A percentile compares a stretch with the other conserved stretches of the same genome.
Evolutionary conservation across 345 rosid genomes (phyloP).

Genomic region (Melastoma malabathricum): DNA sequence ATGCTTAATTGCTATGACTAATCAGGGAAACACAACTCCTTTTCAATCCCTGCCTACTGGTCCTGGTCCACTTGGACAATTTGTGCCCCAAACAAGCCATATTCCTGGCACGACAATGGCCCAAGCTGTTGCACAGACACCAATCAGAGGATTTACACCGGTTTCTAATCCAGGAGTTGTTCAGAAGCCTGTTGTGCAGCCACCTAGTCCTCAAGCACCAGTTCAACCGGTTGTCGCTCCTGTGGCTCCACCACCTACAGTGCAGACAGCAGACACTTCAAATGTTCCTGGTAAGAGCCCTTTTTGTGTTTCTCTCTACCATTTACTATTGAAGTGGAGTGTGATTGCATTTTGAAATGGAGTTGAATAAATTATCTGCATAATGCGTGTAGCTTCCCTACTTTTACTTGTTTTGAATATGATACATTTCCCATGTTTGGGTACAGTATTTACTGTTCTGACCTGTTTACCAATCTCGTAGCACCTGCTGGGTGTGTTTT

Average conservation of each 20-base stretch:
- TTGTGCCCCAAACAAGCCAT: slow-evolving; percentile 35
- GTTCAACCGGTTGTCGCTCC: slow-evolving; percentile 46
- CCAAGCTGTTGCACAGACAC: slow-evolving; percentile 39
- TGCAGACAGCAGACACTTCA: slow-evolving; percentile 80
- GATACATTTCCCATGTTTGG: no score
- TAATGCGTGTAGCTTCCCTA: no score
- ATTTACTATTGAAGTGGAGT: no score
- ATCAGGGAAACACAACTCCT: slow-evolving; percentile 45
- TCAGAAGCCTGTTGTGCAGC: slow-evolving; percentile 75
- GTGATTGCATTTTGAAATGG: no score
- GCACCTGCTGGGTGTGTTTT: no score
- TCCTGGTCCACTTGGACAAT: slow-evolving; percentile 37
- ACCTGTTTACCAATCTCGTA: no score
- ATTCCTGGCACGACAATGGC: slow-evolving; percentile 41
- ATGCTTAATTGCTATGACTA: not conserved
- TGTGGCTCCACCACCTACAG: slow-evolving; percentile 73
- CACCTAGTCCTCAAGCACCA: slow-evolving; percentile 45
- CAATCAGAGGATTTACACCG: slow-evolving; percentile 54
- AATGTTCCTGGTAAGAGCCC: slow-evolving; percentile 60
- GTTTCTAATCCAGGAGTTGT: slow-evolving; percentile 34
- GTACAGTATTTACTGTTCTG: no score
- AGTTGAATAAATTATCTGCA: no score
- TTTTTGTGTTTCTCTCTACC: not conserved
- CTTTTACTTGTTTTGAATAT: no score
- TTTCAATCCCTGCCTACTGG: slow-evolving; percentile 44